Base-by-base conservation (phyloP, 2,329 filamentous ascomycete species). In the Ambrosiella beaveri region DNA sequence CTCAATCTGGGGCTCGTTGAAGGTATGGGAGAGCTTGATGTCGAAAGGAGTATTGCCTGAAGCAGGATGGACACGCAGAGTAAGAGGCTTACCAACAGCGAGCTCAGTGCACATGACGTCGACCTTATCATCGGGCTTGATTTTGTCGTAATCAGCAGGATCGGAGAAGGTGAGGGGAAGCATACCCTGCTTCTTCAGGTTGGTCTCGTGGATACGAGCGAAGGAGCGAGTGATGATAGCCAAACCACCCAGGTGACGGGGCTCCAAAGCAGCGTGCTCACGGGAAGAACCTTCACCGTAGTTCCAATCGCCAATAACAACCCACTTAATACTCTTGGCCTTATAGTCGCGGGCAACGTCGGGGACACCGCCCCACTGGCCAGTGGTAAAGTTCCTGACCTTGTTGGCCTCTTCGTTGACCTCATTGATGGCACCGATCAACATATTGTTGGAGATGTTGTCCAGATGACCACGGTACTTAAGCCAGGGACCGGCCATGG, bases 121-220 rank as follows among this genome's bases (percentile, higher is more conserved):
- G 65, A 97, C 72, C 75, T 85, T 90, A 79, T 95, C 93, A 62
- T 93, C 84, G 64, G 89, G 86, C 70, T 85, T 82, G 73, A 98
- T 90, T 81, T 88, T 95, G 73, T 98, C 93, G 74, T 98, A 98
- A 74, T 98, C 93, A 70, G 85, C 91, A 59, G 91, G 91, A 70
- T 97, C 84, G 60, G 82, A 74, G 76, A 98, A 98, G 67, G 90
- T 97, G 64, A 98, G 81, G 68, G 93, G 93, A 75, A 98, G 86
- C 91, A 98, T 96, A 75, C 93, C 93, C 82, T 98, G 93, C 85
- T 98, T 98, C 88, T 98, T 98, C 78, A 98, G 76, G 82, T 98
- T 98, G 78, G 93, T 98, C 81, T 98, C 93, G 81, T 98, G 93
- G 70, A 98, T 98, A 86, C 93, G 93, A 68, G 93, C 93, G 71